Evolutionary conservation across 2,329 filamentous ascomycete genomes (phyloP).

Genomic region (Talaromyces piceae): DNA sequence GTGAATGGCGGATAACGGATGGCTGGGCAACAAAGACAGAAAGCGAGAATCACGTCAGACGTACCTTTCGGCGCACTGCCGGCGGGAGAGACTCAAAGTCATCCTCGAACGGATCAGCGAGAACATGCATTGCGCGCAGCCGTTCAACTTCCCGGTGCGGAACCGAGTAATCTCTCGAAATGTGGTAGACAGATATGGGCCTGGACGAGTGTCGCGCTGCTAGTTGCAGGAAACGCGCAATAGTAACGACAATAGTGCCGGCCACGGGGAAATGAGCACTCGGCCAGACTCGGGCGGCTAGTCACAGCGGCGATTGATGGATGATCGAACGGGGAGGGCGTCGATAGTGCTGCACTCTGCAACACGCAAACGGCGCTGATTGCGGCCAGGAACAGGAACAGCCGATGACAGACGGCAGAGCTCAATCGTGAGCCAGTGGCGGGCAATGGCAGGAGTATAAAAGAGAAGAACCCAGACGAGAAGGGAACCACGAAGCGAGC

Average conservation of each 20-base stretch:
- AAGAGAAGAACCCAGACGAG: too few species aligned
- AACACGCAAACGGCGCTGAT: too few species aligned
- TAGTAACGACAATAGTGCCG: neutral
- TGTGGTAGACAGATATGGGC: too few species aligned
- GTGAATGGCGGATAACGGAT: neutral
- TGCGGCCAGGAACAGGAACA: too few species aligned
- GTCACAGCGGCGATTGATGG: neutral
- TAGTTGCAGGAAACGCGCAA: neutral
- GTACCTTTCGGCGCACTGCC: constrained; percentile 52
- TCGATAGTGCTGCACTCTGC: too few species aligned
- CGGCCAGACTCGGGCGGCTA: neutral
- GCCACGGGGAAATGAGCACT: neutral
- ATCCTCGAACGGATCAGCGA: constrained; percentile 18
- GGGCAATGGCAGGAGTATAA: too few species aligned
- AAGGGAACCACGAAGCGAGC: too few species aligned
- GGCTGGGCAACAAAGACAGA: neutral
- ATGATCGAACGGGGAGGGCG: neutral
- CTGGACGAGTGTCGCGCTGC: too few species aligned
- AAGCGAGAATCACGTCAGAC: constrained; percentile 14
- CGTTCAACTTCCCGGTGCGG: neutral
- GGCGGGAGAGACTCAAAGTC: constrained; percentile 49
- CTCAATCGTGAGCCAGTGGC: too few species aligned
- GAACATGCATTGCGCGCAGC: constrained; percentile 7
- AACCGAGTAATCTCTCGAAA: neutral
- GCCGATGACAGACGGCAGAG: too few species aligned